Evolutionary conservation across 257 asterid genomes (phyloP).

Genomic region (Gynochthodes officinalis): DNA sequence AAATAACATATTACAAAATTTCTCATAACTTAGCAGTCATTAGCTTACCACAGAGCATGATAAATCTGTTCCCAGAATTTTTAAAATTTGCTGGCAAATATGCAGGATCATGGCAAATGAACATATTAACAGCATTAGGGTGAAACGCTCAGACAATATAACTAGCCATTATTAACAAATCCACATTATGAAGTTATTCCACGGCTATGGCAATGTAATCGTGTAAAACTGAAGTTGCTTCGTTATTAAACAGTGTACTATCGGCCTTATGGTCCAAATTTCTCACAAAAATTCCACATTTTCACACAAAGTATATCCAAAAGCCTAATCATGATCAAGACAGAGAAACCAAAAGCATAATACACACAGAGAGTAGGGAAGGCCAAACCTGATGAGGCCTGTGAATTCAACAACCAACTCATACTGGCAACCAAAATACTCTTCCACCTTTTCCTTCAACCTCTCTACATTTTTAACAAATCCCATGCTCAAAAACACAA

Average conservation of each 20-base stretch:
- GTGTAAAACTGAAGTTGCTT: neutral
- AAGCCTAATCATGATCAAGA: neutral
- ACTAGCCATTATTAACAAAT: neutral
- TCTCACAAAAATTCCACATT: neutral
- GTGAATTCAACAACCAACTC: constrained; percentile 89
- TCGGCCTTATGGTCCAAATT: too few relatives aligned
- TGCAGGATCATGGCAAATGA: neutral
- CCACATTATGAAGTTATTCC: neutral
- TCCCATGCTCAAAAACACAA: neutral
- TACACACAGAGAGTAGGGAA: neutral
- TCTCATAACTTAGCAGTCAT: neutral
- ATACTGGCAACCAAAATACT: constrained; percentile 67
- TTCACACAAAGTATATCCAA: neutral
- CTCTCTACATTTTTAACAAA: constrained; percentile 42
- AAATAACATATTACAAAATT: neutral
- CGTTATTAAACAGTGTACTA: too few relatives aligned
- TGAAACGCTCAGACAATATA: neutral
- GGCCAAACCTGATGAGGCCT: constrained; percentile 70
- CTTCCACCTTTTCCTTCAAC: constrained; percentile 82
- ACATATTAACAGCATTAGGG: neutral
- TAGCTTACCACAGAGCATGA: neutral
- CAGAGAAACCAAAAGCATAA: neutral
- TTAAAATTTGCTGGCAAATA: neutral
- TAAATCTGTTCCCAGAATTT: too few relatives aligned
- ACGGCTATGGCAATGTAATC: neutral